A percentile compares a stretch with the other conserved stretches of the same genome.
Conservation (phyloP, 2,329 filamentous ascomycete genomes). For the Magnaporthiopsis poae region DNA sequence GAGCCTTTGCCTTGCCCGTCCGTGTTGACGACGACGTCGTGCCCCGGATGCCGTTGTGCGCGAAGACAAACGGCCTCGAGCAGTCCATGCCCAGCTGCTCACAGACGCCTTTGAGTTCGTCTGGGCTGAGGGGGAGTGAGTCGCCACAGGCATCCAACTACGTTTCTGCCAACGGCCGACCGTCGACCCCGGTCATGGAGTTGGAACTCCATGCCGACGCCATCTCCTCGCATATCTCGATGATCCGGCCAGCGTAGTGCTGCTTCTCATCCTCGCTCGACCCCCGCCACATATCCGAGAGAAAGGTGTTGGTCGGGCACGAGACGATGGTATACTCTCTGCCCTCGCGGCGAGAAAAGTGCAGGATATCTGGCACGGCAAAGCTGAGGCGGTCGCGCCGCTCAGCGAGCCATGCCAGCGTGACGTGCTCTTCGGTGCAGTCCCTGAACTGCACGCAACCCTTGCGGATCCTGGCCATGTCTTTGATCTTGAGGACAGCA, state of each 20-base stretch:
- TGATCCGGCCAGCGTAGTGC: conserved; percentile 6
- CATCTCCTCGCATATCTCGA: conserved; percentile 8
- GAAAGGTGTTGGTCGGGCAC: conserved; percentile 10
- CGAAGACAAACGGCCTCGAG: conserved; percentile 1
- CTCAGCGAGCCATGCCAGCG: not conserved
- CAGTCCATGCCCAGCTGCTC: conserved; percentile 2
- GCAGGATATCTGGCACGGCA: not conserved
- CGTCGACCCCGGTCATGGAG: not conserved
- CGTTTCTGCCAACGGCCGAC: not conserved
- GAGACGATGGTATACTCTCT: not conserved
- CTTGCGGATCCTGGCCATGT: too few relatives aligned
- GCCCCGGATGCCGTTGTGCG: conserved; percentile 13
- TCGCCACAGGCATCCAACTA: not conserved
- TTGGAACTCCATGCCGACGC: not conserved
- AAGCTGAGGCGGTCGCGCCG: not conserved
- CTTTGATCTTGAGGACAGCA: not conserved
- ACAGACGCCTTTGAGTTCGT: conserved; percentile 11
- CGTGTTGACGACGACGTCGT: conserved; percentile 10
- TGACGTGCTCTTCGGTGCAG: not conserved
- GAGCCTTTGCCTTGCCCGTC: not conserved
- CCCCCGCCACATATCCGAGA: conserved; percentile 13
- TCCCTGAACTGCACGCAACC: not conserved
- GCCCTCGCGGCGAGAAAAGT: not conserved
- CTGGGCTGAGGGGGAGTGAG: not conserved
- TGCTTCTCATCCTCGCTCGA: conserved; percentile 8